Conservation (phyloP, 306 rosid genomes). For the Trichosanthes cucumerina region DNA sequence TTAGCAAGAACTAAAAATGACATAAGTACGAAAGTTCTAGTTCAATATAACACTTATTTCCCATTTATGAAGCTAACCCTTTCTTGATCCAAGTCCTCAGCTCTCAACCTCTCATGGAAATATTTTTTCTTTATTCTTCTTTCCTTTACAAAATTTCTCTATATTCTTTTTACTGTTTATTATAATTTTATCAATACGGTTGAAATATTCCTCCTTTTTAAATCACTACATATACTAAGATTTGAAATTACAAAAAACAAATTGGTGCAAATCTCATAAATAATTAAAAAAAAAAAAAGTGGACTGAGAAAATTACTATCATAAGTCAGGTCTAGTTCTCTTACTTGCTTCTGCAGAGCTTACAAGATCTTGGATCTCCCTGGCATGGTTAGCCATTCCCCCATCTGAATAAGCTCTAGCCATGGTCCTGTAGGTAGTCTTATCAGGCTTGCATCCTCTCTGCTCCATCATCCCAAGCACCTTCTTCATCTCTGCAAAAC, state of each 20-base stretch:
- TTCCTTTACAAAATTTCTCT: background rate
- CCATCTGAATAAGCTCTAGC: constrained; percentile 63
- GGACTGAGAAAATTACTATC: background rate
- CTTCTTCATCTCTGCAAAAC: constrained; percentile 65
- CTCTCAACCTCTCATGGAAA: background rate
- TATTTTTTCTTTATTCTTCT: no score
- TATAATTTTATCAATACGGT: no score
- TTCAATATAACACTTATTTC: background rate
- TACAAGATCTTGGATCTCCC: constrained; percentile 48
- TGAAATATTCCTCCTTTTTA: background rate
- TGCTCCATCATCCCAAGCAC: constrained; percentile 69
- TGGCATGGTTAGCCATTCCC: constrained; percentile 59
- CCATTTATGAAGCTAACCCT: background rate
- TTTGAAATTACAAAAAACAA: background rate
- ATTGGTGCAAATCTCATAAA: background rate
- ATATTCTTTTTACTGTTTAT: no score
- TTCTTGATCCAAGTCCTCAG: background rate
- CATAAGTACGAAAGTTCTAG: no score
- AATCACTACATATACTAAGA: background rate
- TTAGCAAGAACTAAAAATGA: no score
- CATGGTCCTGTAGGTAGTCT: constrained; percentile 81
- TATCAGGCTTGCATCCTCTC: constrained; percentile 68
- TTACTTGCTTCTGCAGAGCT: constrained; percentile 26
- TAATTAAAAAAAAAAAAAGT: background rate
- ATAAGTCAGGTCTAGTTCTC: constrained; percentile 52